Evolutionary conservation across 2,329 filamentous ascomycete genomes (phyloP).

Genomic region (Helotiales sp.): DNA sequence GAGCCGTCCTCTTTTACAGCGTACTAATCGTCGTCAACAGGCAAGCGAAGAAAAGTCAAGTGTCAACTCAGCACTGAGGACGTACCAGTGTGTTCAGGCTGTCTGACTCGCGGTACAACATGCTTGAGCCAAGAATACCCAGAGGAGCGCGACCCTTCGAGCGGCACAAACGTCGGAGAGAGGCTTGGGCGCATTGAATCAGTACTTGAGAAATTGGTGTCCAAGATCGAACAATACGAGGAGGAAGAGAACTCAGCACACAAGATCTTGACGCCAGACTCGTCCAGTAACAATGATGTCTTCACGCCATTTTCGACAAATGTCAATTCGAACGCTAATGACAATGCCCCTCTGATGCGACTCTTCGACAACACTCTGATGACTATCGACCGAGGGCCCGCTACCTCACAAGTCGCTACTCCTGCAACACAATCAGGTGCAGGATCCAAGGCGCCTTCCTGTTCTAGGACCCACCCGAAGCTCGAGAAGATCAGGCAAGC

Average conservation of each 20-base stretch:
- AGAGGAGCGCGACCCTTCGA: conserved; percentile 31
- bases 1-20: not conserved
- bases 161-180: conserved; percentile 30
- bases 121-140: conserved; percentile 36
- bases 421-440: conserved; percentile 20
- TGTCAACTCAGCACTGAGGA: conserved; percentile 45
- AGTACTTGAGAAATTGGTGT: conserved; percentile 30
- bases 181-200: conserved; percentile 33
- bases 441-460: conserved; percentile 16
- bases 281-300: conserved; percentile 28
- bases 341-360: conserved; percentile 28
- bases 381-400: conserved; percentile 23
- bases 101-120: conserved; percentile 41
- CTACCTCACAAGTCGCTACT: conserved; percentile 21
- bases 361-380: conserved; percentile 34
- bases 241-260: conserved; percentile 27
- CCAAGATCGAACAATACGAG: conserved; percentile 32
- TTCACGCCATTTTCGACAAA: conserved; percentile 23
- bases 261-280: conserved; percentile 32
- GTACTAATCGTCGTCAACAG: conserved; percentile 8
- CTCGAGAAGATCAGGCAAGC: conserved; percentile 30
- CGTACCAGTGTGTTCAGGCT: conserved; percentile 46
- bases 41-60: conserved; percentile 48
- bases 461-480: conserved; percentile 25
- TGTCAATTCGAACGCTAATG: conserved; percentile 7